Conservation (phyloP, 768 basidiomycete genomes). For the Solioccasus polychromus region DNA sequence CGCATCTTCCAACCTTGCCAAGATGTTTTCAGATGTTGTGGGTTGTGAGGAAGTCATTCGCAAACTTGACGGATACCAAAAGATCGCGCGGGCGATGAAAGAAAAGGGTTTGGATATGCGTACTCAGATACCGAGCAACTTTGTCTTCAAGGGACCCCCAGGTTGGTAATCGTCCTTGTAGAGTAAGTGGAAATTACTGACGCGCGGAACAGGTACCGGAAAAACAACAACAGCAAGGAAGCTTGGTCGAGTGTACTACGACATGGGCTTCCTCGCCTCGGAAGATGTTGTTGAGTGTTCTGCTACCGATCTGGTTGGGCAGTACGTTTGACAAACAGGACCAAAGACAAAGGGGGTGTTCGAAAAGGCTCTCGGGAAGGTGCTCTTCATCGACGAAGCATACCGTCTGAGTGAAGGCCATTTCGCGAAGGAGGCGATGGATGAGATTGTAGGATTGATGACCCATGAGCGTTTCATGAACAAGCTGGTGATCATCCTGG, state of each 20-base stretch:
- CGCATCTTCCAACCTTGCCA: conserved; percentile 49
- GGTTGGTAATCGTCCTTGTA: conserved; percentile 32
- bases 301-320: conserved; percentile 66
- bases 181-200: background rate
- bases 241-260: conserved; percentile 61
- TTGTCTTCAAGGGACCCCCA: conserved; percentile 74
- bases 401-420: conserved; percentile 61
- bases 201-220: conserved; percentile 49
- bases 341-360: conserved; percentile 61
- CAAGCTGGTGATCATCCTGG: conserved; percentile 66
- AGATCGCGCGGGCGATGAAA: conserved; percentile 45
- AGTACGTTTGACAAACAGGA: conserved; percentile 72
- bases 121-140: conserved; percentile 55
- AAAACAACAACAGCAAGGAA: conserved; percentile 65
- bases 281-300: conserved; percentile 64
- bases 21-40: conserved; percentile 62
- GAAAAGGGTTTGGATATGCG: conserved; percentile 41
- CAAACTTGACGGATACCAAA: conserved; percentile 51
- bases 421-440: conserved; percentile 72
- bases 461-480: conserved; percentile 56
- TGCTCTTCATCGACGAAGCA: conserved; percentile 74
- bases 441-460: conserved; percentile 66
- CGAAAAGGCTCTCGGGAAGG: conserved; percentile 63
- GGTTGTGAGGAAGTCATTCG: conserved; percentile 55
- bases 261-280: conserved; percentile 57